phyloP scores from a whole-genome alignment of 306 rosid genomes.

The Elaeagnus macrophylla region DNA sequence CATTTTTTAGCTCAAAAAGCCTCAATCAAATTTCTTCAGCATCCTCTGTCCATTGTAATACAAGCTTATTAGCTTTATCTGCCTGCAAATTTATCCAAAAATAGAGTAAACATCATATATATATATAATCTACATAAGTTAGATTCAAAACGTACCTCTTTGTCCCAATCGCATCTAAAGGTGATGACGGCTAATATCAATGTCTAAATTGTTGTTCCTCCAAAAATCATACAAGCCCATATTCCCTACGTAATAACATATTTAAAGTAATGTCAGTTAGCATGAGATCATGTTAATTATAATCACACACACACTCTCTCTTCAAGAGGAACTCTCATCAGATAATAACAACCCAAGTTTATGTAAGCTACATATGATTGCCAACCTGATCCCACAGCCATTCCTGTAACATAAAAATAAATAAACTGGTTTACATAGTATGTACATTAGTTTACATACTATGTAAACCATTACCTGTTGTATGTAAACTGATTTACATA shows the following conservation, averaged over 20 bases:
- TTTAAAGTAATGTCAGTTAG: too few relatives aligned
- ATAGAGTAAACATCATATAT: too few relatives aligned
- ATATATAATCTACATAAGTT: background rate
- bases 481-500: too few relatives aligned
- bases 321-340: slow-evolving; percentile 13
- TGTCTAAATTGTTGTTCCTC: slow-evolving; percentile 48
- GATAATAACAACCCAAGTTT: slow-evolving; percentile 20
- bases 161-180: slow-evolving; percentile 48
- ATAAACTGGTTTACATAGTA: too few relatives aligned
- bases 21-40: background rate
- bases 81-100: slow-evolving; percentile 37
- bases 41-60: slow-evolving; percentile 31
- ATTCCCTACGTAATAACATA: background rate
- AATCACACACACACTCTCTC: too few relatives aligned
- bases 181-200: slow-evolving; percentile 35
- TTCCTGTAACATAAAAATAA: slow-evolving; percentile 4
- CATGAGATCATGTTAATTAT: too few relatives aligned
- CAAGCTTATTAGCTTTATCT: slow-evolving; percentile 29
- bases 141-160: slow-evolving; percentile 27
- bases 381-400: slow-evolving; percentile 20
- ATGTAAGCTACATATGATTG: slow-evolving; percentile 26
- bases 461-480: too few relatives aligned
- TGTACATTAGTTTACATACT: too few relatives aligned
- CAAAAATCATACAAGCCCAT: slow-evolving; percentile 44
- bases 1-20: too few relatives aligned